Base-by-base conservation (phyloP, 768 basidiomycete genomes). In the Lentinula detonsa region DNA sequence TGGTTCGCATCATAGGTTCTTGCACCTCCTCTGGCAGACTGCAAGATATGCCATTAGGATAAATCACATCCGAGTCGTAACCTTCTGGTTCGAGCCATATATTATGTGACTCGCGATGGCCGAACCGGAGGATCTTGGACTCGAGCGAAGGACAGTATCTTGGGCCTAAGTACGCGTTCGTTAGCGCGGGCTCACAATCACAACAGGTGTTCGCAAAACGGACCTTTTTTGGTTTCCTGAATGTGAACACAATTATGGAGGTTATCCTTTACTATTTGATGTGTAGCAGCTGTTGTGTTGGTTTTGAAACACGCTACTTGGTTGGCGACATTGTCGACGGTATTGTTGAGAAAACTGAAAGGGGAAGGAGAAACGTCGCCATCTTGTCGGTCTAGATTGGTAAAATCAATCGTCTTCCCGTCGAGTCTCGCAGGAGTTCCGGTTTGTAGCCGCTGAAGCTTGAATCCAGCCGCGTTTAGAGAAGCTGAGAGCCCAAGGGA, bases 61-160 rank as follows among this genome's bases (percentile, higher is more conserved):
- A 96, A 59, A 95, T 87, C 13, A 95, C 70, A 61, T 93, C 93
- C 15, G 93, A 91, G 67, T 93, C 90, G 61, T 92, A 94, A 0
- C 94, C 94, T 69, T 96, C 94, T 0, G 93, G 94, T 69, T 96
- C 94, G 3, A 96, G 76, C 93, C 93, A 96, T 45, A 95, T 81
- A 2, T 74, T 85, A 67, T 96, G 94, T 4, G 74, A 73, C 5
- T 76, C 73, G 71, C 90, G 93, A 62, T 89, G 74, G 3, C 81
- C 81, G 69, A 95, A 95, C 11, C 92, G 83, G 42, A 85, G 76
- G 8, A 96, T 84, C 70, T 96, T 96, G 9, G 91, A 85, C 71
- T 96, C 94, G 0, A 96, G 78, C 0, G 91, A 93, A 5, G 94
- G 94, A 64, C 94, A 96, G 71, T 96, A 96, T 18, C 94, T 83